These are phyloP conservation scores for Iris macrosiphon DNA, from an alignment of 106 monocot genomes.

Conservation along the genomic window DNA sequence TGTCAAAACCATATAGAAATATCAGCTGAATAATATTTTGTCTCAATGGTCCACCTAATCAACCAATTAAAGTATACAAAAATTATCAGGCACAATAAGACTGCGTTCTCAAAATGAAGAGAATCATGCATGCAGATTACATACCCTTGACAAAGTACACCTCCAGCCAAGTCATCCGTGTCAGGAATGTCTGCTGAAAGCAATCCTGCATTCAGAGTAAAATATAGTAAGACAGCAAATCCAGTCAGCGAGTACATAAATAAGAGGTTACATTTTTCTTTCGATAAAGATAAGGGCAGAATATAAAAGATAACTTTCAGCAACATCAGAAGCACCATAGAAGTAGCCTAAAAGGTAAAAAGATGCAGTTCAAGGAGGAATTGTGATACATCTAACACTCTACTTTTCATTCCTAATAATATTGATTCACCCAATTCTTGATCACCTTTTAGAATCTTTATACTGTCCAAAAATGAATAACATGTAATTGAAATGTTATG, in stretches of 20 bases:
- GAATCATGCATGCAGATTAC: neutral
- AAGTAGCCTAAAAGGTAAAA: no score
- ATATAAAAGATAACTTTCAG: no score
- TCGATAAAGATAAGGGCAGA: no score
- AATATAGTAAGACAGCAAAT: neutral
- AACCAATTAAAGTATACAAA: slow-evolving; percentile 17
- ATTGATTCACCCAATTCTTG: no score
- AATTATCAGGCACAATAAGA: neutral
- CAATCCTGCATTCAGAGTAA: slow-evolving; percentile 48
- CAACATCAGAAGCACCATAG: no score
- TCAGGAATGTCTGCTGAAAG: slow-evolving; percentile 73
- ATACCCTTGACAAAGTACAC: slow-evolving; percentile 76
- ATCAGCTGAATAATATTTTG: slow-evolving; percentile 95
- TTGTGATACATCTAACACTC: no score
- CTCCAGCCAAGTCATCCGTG: slow-evolving; percentile 46
- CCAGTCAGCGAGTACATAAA: neutral
- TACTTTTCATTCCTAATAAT: no score
- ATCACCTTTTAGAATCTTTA: no score
- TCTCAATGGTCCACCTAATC: slow-evolving; percentile 89
- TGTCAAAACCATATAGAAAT: slow-evolving; percentile 94
- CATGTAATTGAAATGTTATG: no score
- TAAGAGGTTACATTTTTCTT: no score
- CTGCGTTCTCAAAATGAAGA: neutral
- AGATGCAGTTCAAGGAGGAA: no score
- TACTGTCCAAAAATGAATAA: no score